These are phyloP conservation scores for Prunus kanzakura DNA, from an alignment of 306 rosid genomes.

Conservation along the genomic window DNA sequence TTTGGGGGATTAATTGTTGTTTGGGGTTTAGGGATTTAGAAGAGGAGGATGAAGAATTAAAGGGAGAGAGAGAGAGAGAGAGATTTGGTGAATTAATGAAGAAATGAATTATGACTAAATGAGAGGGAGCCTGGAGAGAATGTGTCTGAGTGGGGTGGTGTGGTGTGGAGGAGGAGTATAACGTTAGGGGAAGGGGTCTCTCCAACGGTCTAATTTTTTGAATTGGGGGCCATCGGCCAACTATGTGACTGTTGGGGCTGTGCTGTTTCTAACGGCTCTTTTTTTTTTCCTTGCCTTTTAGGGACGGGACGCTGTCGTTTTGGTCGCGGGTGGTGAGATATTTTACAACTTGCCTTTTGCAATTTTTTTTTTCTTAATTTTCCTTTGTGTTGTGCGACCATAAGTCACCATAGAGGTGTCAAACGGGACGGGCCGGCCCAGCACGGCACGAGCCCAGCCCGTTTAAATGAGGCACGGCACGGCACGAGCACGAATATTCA, in stretches of 20 bases:
- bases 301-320: conserved; percentile 7
- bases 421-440: too few species aligned
- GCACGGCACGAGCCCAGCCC: too few species aligned
- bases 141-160: not conserved
- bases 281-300: conserved; percentile 15
- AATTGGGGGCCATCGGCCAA: conserved; percentile 29
- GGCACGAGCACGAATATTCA: too few species aligned
- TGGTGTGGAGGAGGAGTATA: not conserved
- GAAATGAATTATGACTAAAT: not conserved
- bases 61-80: conserved; percentile 8
- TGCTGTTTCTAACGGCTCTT: conserved; percentile 38
- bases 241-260: not conserved
- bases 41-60: not conserved
- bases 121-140: not conserved
- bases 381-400: too few species aligned
- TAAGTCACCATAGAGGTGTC: too few species aligned
- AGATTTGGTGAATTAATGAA: not conserved
- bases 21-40: not conserved
- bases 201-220: conserved; percentile 43
- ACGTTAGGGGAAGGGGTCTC: conserved; percentile 6
- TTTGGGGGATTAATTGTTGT: not conserved
- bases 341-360: not conserved
- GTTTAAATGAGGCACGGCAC: too few species aligned
- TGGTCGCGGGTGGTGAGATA: too few species aligned
- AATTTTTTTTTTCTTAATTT: not conserved